These are phyloP conservation scores for Nannochloropsis gaditana DNA, from an alignment of 108 stramenopile genomes.

Conservation along the genomic window DNA sequence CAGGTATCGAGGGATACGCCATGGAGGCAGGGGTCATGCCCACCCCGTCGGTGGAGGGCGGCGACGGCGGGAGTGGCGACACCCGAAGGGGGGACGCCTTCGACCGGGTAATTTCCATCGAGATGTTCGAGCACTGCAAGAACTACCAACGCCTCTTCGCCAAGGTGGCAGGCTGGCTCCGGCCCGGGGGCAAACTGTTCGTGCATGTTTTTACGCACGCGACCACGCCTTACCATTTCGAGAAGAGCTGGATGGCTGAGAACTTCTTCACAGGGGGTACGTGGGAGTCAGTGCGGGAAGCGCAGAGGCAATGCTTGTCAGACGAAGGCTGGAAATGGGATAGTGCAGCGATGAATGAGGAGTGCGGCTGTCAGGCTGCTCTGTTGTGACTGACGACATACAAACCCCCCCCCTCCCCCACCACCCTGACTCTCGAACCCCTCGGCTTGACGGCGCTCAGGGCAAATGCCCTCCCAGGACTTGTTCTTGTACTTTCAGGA, in stretches of 20 bases:
- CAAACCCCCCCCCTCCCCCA: too few relatives aligned
- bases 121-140: conserved; percentile 97
- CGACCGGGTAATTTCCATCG: conserved; percentile 80
- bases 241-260: conserved; percentile 84
- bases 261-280: conserved; percentile 67
- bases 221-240: conserved; percentile 79
- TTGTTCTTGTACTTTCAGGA: conserved; percentile 84
- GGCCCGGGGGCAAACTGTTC: conserved; percentile 70
- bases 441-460: conserved; percentile 48
- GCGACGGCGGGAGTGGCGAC: neutral
- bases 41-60: neutral
- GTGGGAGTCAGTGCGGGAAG: neutral
- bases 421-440: too few relatives aligned
- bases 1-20: too few relatives aligned
- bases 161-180: conserved; percentile 72
- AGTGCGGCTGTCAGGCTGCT: too few relatives aligned
- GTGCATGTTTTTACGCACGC: conserved; percentile 89
- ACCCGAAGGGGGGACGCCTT: conserved; percentile 40
- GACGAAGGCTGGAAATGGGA: too few relatives aligned
- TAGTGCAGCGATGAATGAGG: too few relatives aligned
- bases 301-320: too few relatives aligned
- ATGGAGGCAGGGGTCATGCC: too few relatives aligned
- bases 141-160: conserved; percentile 75
- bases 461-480: conserved; percentile 86
- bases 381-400: too few relatives aligned